Evolutionary conservation across 2,329 filamentous ascomycete species (phyloP).

Genomic region (Colletotrichum sp.): DNA sequence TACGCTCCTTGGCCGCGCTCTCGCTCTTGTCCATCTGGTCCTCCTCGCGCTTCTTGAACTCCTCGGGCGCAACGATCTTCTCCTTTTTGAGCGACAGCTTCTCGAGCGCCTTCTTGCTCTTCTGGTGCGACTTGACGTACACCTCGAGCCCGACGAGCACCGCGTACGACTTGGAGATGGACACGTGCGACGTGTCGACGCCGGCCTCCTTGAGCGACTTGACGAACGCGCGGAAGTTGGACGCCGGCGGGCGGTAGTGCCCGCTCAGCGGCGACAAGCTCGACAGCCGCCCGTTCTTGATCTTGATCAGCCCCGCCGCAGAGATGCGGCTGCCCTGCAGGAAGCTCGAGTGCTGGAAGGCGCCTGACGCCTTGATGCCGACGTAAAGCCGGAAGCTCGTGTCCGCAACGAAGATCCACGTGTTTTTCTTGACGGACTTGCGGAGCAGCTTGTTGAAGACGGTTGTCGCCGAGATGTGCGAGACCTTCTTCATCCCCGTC

Average conservation of each 20-base stretch:
- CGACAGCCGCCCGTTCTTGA: constrained; percentile 79
- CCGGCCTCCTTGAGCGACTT: constrained; percentile 73
- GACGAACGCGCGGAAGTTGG: constrained; percentile 84
- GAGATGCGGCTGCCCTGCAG: constrained; percentile 82
- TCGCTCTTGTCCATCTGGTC: constrained; percentile 65
- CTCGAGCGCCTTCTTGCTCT: constrained; percentile 61
- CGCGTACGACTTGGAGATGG: constrained; percentile 81
- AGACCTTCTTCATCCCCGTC: constrained; percentile 58
- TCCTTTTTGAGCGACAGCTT: constrained; percentile 59
- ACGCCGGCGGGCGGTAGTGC: constrained; percentile 84
- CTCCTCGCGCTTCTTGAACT: constrained; percentile 60
- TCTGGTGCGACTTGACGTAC: constrained; percentile 72
- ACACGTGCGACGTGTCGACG: constrained; percentile 80
- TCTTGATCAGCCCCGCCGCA: constrained; percentile 83
- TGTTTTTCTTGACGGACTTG: constrained; percentile 82
- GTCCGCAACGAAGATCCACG: constrained; percentile 93
- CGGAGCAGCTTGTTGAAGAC: constrained; percentile 81
- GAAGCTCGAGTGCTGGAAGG: constrained; percentile 92
- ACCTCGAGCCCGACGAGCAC: constrained; percentile 83
- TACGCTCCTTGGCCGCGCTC: constrained; percentile 57
- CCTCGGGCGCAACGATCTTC: constrained; percentile 66
- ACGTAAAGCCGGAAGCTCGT: constrained; percentile 86
- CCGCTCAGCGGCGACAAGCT: constrained; percentile 75
- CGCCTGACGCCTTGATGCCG: constrained; percentile 86
- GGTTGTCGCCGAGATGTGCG: constrained; percentile 72